Percentiles rank a stretch among this genome's conserved stretches.
Evolutionary conservation across 371 early-diverging fungal species (phyloP).

Genomic region (Mortierella polycephala): DNA sequence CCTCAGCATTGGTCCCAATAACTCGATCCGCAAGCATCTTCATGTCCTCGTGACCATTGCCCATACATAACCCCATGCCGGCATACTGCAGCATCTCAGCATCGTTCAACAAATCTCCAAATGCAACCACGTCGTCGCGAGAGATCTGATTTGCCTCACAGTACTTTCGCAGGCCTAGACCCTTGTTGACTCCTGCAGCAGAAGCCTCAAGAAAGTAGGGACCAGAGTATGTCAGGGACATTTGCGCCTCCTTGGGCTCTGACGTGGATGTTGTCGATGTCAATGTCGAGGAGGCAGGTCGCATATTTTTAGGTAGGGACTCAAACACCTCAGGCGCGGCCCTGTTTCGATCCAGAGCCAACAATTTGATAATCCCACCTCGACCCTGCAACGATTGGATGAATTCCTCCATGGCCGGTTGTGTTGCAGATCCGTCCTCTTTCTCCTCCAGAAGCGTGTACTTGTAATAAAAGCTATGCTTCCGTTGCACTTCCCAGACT

Average conservation of each 20-base stretch:
- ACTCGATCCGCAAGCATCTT: constrained; percentile 43
- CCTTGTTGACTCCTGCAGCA: constrained; percentile 64
- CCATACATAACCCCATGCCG: constrained; percentile 54
- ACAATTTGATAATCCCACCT: constrained; percentile 42
- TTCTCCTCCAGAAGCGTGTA: constrained; percentile 22
- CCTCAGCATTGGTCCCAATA: constrained; percentile 44
- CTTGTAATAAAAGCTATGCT: constrained; percentile 33
- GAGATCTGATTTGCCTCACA: constrained; percentile 48
- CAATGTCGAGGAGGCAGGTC: not conserved
- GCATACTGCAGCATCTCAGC: constrained; percentile 64
- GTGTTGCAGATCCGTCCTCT: too few relatives aligned
- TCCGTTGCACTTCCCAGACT: constrained; percentile 35
- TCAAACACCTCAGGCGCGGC: constrained; percentile 27
- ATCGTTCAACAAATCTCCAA: constrained; percentile 69
- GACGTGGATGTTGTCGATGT: not conserved
- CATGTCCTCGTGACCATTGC: constrained; percentile 49
- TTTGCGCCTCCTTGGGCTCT: not conserved
- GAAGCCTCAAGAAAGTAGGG: constrained; percentile 63
- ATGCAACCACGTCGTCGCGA: constrained; percentile 57
- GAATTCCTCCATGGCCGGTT: constrained; percentile 25
- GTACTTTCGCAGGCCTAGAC: constrained; percentile 56
- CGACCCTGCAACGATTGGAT: constrained; percentile 13
- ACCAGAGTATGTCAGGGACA: constrained; percentile 58
- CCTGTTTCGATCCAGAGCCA: constrained; percentile 46
- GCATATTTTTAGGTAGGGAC: constrained; percentile 23